Percentiles rank a stretch among this genome's conserved stretches.
These are phyloP conservation scores for Penicillium longicatenatum DNA, from an alignment of 495 filamentous ascomycete genomes.

Conservation along the genomic window DNA sequence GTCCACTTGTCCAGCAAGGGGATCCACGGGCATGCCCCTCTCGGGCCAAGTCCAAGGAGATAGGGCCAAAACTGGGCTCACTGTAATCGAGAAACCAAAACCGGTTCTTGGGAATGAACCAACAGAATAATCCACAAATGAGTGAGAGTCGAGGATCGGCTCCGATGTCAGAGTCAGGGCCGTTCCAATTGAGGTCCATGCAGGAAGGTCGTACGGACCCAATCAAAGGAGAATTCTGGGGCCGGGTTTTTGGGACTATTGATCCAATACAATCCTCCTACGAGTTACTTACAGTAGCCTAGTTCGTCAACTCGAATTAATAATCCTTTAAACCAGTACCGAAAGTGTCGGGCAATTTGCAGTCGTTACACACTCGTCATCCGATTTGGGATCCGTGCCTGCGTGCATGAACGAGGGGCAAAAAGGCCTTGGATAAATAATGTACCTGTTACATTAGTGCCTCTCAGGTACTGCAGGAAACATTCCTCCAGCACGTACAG, in stretches of 20 bases:
- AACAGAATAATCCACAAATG: neutral
- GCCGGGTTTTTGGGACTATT: neutral
- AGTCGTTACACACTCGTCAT: constrained; percentile 9
- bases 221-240: neutral
- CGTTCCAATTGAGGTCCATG: constrained; percentile 7
- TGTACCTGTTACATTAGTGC: neutral
- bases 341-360: constrained; percentile 4
- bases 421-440: neutral
- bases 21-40: constrained; percentile 9
- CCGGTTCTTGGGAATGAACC: neutral
- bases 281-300: too few relatives aligned
- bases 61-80: neutral
- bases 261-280: neutral
- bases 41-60: neutral
- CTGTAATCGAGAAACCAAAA: neutral
- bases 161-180: constrained; percentile 1
- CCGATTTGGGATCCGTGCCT: constrained; percentile 10
- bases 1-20: constrained; percentile 6
- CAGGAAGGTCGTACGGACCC: constrained; percentile 5
- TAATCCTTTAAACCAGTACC: neutral
- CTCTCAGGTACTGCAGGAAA: neutral
- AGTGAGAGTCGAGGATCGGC: neutral
- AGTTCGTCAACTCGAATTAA: too few relatives aligned
- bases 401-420: constrained; percentile 18
- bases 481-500: constrained; percentile 7